Conservation (phyloP, 1,284 basidiomycete genomes). For the Rhodotorula sp. region DNA sequence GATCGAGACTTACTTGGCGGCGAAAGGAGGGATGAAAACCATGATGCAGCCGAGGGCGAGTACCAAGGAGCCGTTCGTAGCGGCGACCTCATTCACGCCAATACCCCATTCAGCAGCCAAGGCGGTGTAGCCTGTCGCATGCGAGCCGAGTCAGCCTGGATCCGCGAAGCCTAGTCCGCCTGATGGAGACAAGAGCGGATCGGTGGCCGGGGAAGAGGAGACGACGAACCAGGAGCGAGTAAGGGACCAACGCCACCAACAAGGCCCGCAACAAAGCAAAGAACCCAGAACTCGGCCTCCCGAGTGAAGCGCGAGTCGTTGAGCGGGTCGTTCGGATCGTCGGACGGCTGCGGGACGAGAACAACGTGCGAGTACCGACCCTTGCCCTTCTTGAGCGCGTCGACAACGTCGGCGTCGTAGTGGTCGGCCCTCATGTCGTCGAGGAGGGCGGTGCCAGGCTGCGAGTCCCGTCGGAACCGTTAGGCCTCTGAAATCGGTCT, state of each 20-base stretch:
- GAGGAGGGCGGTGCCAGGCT: constrained; percentile 12
- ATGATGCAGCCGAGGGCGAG: constrained; percentile 53
- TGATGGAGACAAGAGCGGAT: not conserved
- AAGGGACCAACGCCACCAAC: constrained; percentile 56
- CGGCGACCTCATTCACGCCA: constrained; percentile 54
- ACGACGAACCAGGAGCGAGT: constrained; percentile 49
- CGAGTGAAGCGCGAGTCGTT: constrained; percentile 26
- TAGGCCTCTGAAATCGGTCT: not conserved
- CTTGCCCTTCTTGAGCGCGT: constrained; percentile 17
- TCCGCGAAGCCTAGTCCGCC: too few relatives aligned
- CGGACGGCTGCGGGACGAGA: constrained; percentile 28
- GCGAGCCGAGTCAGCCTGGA: not conserved
- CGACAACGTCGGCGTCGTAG: not conserved
- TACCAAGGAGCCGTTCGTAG: constrained; percentile 44
- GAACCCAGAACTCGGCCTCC: constrained; percentile 54
- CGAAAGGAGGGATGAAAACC: constrained; percentile 54
- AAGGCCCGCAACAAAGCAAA: constrained; percentile 51
- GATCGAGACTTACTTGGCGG: constrained; percentile 49
- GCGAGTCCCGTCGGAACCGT: not conserved
- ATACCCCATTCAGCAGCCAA: constrained; percentile 54
- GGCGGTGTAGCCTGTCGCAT: constrained; percentile 49
- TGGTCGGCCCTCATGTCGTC: not conserved
- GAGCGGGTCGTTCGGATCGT: constrained; percentile 35
- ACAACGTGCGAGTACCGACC: constrained; percentile 23
- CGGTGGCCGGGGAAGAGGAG: too few relatives aligned